Conservation (phyloP, 192 early-diverging fungal species). For the Dissophora ornata region DNA sequence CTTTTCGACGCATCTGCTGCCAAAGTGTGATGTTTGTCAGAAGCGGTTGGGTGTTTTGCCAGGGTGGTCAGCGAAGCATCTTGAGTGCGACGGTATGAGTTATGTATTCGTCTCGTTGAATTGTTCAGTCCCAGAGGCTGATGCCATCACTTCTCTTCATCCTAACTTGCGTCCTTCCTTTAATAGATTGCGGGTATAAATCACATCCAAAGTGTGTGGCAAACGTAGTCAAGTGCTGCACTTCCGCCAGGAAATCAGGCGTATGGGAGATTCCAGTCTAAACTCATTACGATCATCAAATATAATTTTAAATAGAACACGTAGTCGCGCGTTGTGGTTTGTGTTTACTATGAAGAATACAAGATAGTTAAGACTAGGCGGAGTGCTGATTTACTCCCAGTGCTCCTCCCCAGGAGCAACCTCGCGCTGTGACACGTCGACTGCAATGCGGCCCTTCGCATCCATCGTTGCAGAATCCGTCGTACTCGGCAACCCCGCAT, state of each 20-base stretch:
- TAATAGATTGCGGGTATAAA: constrained; percentile 47
- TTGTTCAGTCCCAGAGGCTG: not conserved
- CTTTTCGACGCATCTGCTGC: constrained; percentile 34
- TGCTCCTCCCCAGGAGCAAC: constrained; percentile 24
- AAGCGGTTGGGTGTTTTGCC: constrained; percentile 39
- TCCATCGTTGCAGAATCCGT: constrained; percentile 33
- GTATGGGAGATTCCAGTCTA: constrained; percentile 40
- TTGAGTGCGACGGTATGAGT: constrained; percentile 45
- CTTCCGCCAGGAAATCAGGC: constrained; percentile 41
- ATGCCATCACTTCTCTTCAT: not conserved
- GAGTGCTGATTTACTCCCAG: constrained; percentile 5
- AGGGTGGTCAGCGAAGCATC: constrained; percentile 46
- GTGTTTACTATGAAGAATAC: not conserved
- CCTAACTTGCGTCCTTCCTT: not conserved
- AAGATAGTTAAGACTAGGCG: not conserved
- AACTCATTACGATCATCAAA: no score
- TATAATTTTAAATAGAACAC: no score
- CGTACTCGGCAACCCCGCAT: constrained; percentile 5
- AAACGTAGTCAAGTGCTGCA: constrained; percentile 40
- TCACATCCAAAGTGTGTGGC: constrained; percentile 37
- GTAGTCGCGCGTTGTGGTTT: no score
- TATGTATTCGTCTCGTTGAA: not conserved
- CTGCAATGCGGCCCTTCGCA: constrained; percentile 7
- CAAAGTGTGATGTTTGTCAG: constrained; percentile 48
- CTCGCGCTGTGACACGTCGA: constrained; percentile 7